phyloP scores from a whole-genome alignment of 2,329 filamentous ascomycete species.

The Claviceps fusiformis region DNA sequence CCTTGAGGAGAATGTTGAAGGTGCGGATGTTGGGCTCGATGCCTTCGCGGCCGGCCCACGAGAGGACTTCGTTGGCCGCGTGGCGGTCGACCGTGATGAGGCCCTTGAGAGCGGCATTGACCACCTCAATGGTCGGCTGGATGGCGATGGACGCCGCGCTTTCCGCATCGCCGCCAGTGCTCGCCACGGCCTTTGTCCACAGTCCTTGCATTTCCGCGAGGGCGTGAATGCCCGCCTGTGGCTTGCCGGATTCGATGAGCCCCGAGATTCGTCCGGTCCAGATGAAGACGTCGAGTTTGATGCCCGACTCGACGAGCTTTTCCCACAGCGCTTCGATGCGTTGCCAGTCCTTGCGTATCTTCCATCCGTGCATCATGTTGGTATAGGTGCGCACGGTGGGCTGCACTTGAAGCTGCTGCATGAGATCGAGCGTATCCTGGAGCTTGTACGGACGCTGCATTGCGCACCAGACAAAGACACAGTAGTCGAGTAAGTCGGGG shows the following conservation, averaged over 20 bases:
- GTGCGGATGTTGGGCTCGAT: slow-evolving; percentile 44
- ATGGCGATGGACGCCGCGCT: slow-evolving; percentile 26
- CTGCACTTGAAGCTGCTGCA: slow-evolving; percentile 33
- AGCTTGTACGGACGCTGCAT: slow-evolving; percentile 15
- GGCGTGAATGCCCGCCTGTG: slow-evolving; percentile 44
- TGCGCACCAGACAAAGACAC: slow-evolving; percentile 27
- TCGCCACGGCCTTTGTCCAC: slow-evolving; percentile 35
- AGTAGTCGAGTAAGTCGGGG: slow-evolving; percentile 25
- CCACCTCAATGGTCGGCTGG: slow-evolving; percentile 46
- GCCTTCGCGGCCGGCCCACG: slow-evolving; percentile 42
- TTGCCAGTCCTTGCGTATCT: slow-evolving; percentile 40
- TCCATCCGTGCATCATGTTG: slow-evolving; percentile 59
- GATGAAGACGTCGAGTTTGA: slow-evolving; percentile 47
- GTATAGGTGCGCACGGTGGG: slow-evolving; percentile 57
- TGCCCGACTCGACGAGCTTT: slow-evolving; percentile 41
- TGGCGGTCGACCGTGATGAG: slow-evolving; percentile 38
- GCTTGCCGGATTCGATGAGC: slow-evolving; percentile 41
- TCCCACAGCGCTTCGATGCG: slow-evolving; percentile 55
- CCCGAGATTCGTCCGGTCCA: slow-evolving; percentile 62
- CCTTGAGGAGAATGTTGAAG: slow-evolving; percentile 57
- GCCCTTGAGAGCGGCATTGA: slow-evolving; percentile 59
- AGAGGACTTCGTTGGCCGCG: slow-evolving; percentile 39
- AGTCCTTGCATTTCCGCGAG: slow-evolving; percentile 50
- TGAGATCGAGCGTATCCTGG: slow-evolving; percentile 26
- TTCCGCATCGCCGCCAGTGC: slow-evolving; percentile 11